A percentile compares a stretch with the other conserved stretches of the same genome.
Conservation (phyloP, 805 yeast species). For the Sugiyamaella valdiviana region DNA sequence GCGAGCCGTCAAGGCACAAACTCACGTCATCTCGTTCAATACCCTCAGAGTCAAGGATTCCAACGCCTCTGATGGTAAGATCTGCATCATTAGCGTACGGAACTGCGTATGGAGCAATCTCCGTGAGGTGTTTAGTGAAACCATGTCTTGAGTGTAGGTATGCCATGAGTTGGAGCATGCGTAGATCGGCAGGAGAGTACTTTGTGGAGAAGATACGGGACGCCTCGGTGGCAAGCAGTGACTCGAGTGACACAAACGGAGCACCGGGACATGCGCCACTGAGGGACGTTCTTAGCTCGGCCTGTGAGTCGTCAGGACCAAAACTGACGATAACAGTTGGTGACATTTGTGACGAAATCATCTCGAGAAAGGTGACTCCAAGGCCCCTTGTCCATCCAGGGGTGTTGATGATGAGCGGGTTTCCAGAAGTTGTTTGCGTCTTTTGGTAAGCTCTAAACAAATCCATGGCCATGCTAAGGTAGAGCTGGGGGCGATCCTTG, state of each 20-base stretch:
- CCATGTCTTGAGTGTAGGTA: constrained; percentile 24
- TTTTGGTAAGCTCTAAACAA: constrained; percentile 34
- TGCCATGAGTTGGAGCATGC: constrained; percentile 23
- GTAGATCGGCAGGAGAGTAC: constrained; percentile 20
- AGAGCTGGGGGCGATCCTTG: constrained; percentile 55
- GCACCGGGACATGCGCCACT: neutral
- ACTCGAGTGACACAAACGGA: constrained; percentile 5
- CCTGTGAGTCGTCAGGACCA: constrained; percentile 33
- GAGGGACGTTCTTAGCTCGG: constrained; percentile 4
- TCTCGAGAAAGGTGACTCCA: constrained; percentile 60
- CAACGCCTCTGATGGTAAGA: constrained; percentile 23
- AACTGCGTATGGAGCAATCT: constrained; percentile 28
- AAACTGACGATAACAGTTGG: constrained; percentile 58
- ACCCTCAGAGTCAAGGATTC: constrained; percentile 27
- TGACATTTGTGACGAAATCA: constrained; percentile 35
- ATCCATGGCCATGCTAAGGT: constrained; percentile 39
- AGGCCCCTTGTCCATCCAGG: constrained; percentile 92
- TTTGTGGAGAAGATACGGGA: neutral
- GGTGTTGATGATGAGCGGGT: constrained; percentile 58
- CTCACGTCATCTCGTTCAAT: constrained; percentile 22
- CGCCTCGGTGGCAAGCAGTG: neutral
- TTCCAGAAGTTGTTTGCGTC: neutral
- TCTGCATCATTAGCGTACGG: constrained; percentile 16
- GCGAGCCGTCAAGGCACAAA: constrained; percentile 30
- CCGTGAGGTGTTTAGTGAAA: constrained; percentile 29